These are phyloP conservation scores for Emergomyces orientalis DNA, from an alignment of 2,329 filamentous ascomycete genomes.

Conservation along the genomic window DNA sequence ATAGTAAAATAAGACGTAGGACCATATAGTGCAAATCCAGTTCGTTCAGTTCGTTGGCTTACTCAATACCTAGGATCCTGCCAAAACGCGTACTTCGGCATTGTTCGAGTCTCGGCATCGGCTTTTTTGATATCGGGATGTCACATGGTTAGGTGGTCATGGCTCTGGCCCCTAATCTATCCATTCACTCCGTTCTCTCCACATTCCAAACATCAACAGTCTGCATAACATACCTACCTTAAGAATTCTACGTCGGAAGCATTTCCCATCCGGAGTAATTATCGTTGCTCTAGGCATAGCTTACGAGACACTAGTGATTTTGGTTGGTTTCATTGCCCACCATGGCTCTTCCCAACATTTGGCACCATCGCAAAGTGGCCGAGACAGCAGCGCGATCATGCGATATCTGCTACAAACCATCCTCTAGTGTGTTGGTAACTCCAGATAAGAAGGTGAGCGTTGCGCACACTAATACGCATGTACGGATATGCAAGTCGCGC, in stretches of 20 bases:
- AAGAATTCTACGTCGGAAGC: not conserved
- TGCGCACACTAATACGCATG: not conserved
- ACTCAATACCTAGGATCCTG: no score
- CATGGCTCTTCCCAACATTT: slow-evolving; percentile 59
- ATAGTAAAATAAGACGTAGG: not conserved
- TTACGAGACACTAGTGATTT: not conserved
- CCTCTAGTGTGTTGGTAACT: slow-evolving; percentile 76
- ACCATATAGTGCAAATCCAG: not conserved
- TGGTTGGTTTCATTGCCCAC: not conserved
- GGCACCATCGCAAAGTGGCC: slow-evolving; percentile 77
- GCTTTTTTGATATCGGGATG: not conserved
- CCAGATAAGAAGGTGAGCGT: slow-evolving; percentile 69
- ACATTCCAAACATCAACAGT: not conserved
- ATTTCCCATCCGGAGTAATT: not conserved
- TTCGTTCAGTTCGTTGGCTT: not conserved
- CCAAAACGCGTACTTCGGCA: slow-evolving; percentile 1
- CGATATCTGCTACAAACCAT: slow-evolving; percentile 84
- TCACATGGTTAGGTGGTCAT: slow-evolving; percentile 1
- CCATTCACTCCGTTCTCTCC: no score
- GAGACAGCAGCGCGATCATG: slow-evolving; percentile 76
- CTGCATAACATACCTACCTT: not conserved
- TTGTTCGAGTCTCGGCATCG: not conserved
- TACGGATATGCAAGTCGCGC: not conserved
- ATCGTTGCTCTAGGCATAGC: not conserved
- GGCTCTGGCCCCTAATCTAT: not conserved